Evolutionary conservation across 257 asterid species (phyloP), one percentile per base, ranked within the genome.

Genomic region (Nicotiana tabacum): DNA sequence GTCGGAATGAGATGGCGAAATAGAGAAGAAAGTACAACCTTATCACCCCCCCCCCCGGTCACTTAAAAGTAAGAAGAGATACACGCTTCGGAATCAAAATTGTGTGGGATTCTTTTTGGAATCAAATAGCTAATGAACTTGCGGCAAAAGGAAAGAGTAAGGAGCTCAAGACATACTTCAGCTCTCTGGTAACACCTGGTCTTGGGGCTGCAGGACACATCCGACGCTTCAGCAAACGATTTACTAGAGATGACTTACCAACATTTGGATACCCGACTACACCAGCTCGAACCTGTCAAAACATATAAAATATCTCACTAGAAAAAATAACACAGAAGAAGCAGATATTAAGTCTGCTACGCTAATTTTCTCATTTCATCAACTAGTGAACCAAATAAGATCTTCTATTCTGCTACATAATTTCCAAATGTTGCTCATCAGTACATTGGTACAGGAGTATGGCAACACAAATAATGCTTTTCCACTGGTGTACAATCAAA

Each of bases 141-240:
- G 79, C 79, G 27, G 61, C 6, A 79, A 51, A 24, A 79, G 51
- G 64, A 32, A 55, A 82, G 48, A 46, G 48, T 21, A 83, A 79
- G 65, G 53, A 83, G 57, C 64, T 70, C 21, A 48, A 55, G 60
- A 82, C 97, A 81, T 93, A 96, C 99, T 93, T 93, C 64, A 96
- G 88, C 87, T 83, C 95, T 89, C 99, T 88, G 2, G 99, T 96
- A 85, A 96, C 98, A 87, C 99, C 99, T 61, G 98, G 99, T 83
- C 99, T 93, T 87, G 98, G 97, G 88, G 99, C 98, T 65, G 99
- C 98, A 72, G 97, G 89, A 88, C 99, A 94, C 97, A 93, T 94
- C 67, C 99, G 93, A 74, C 98, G 98, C 89, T 94, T 96, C 77
- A 93, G 93, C 92, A 96, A 83, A 43, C 99, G 97, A 86, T 96